Percentiles rank a stretch among this genome's conserved stretches.
These are phyloP conservation scores for Pueraria montana DNA, from an alignment of 306 rosid species.

Conservation along the genomic window DNA sequence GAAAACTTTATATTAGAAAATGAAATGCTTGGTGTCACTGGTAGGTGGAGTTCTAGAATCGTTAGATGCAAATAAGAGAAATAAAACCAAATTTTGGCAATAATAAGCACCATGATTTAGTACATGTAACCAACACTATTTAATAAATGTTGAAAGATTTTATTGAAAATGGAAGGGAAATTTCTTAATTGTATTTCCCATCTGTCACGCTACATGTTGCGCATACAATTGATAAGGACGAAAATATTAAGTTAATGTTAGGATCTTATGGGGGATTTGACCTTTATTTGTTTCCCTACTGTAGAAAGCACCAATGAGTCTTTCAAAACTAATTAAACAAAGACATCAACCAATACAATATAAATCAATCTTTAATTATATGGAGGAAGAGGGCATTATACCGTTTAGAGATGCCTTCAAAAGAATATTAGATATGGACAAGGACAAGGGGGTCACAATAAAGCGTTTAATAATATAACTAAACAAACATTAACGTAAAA, in stretches of 20 bases:
- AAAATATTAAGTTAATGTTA: constrained; percentile 17
- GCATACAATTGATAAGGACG: background rate
- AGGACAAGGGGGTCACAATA: constrained; percentile 48
- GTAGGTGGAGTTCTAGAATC: background rate
- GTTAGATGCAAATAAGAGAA: background rate
- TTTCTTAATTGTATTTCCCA: constrained; percentile 9
- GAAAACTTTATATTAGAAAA: background rate
- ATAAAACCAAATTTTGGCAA: constrained; percentile 1
- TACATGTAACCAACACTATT: background rate
- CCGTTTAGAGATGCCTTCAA: constrained; percentile 64
- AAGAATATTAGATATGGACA: constrained; percentile 64
- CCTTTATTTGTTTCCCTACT: constrained; percentile 12
- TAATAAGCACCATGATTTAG: background rate
- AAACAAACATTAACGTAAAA: constrained; percentile 46
- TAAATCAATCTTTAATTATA: constrained; percentile 4
- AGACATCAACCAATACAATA: background rate
- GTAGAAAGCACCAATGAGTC: constrained; percentile 45
- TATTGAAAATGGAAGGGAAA: constrained; percentile 2
- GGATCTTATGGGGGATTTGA: constrained; percentile 6
- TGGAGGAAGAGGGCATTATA: constrained; percentile 52
- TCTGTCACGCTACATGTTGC: background rate
- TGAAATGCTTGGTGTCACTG: background rate
- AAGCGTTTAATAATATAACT: constrained; percentile 34
- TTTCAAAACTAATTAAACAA: background rate
- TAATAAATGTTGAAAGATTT: constrained; percentile 12